Percentiles rank a stretch among this genome's conserved stretches.
Conservation (phyloP, 805 yeast species). For the Starmerella riodocensis region DNA sequence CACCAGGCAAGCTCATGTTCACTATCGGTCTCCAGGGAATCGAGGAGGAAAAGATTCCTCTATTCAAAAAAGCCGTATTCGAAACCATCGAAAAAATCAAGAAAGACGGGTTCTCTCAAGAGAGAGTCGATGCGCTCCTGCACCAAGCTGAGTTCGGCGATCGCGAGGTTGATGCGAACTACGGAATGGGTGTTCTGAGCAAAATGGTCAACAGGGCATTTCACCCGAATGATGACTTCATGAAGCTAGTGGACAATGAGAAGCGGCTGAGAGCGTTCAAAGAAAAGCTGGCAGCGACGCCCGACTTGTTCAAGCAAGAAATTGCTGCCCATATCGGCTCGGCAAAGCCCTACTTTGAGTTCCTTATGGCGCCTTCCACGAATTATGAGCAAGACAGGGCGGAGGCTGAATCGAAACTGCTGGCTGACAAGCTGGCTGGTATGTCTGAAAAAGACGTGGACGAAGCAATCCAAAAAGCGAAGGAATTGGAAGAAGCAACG, state of each 20-base stretch:
- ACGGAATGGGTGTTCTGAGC: slow-evolving; percentile 67
- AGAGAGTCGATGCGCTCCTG: slow-evolving; percentile 68
- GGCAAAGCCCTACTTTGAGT: slow-evolving; percentile 48
- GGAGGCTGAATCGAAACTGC: slow-evolving; percentile 43
- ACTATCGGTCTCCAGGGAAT: slow-evolving; percentile 80
- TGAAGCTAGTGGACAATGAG: slow-evolving; percentile 54
- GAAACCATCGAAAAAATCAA: slow-evolving; percentile 36
- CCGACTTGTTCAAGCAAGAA: slow-evolving; percentile 46
- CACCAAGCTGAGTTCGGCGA: slow-evolving; percentile 76
- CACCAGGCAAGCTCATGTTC: slow-evolving; percentile 63
- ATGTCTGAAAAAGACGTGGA: slow-evolving; percentile 46
- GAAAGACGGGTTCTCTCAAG: slow-evolving; percentile 36
- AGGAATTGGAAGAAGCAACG: slow-evolving; percentile 48
- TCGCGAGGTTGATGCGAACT: slow-evolving; percentile 78
- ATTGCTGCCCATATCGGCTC: slow-evolving; percentile 37
- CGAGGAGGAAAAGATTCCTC: slow-evolving; percentile 32
- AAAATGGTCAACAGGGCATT: slow-evolving; percentile 77
- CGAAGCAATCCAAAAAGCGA: slow-evolving; percentile 47
- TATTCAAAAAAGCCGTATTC: slow-evolving; percentile 37
- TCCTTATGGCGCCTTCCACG: slow-evolving; percentile 60
- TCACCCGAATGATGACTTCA: slow-evolving; percentile 57
- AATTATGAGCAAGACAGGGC: slow-evolving; percentile 39
- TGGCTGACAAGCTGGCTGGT: slow-evolving; percentile 32
- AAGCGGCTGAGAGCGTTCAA: slow-evolving; percentile 46
- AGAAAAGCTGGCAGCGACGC: slow-evolving; percentile 42